Evolutionary conservation across 352 stramenopile genomes (phyloP), one percentile per base, ranked within the genome.

Genomic region (Pythium graminicola): DNA sequence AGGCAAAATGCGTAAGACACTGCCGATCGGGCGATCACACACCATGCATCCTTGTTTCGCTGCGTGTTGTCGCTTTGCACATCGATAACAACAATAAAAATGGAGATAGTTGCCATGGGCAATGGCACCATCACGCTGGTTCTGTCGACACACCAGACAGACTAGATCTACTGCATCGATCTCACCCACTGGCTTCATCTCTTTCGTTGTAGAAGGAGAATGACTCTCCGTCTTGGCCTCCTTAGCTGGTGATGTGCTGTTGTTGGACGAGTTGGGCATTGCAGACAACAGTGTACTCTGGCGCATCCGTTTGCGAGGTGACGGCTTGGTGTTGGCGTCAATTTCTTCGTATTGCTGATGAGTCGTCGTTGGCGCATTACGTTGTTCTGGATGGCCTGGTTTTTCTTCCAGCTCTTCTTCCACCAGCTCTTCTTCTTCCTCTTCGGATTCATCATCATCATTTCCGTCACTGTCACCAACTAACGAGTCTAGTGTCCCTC

Each of bases 101-200:
- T 94, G 83, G 7, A 92, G 60, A 48, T 90, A 94, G 43, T 87
- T 63, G 28, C 81, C 83, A 42, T 94, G 83, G 5, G 83, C 65
- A 29, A 93, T 60, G 28, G 62, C 79, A 6, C 78, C 76, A 29
- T 89, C 73, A 26, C 81, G 76, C 7, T 70, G 69, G 19, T 77
- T 80, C 50, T 70, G 52, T 16, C 66, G 51, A 38, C 83, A 93
- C 13, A 90, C 64, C 7, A 93, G 72, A 36, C 83, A 93, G 39
- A 73, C 57, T 3, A 90, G 52, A 29, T 87, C 73, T 29, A 87
- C 80, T 6, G 55, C 69, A 19, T 73, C 64, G 14, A 71, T 67
- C 31, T 81, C 67, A 31, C 45, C 4, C 1, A 63, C 17, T 13
- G 47, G 29, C 19, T 54, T 70, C 17, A 58, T 53, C 19, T 5